These are phyloP conservation scores for Phylloporus arenicola DNA, from an alignment of 768 basidiomycete species.

Conservation along the genomic window DNA sequence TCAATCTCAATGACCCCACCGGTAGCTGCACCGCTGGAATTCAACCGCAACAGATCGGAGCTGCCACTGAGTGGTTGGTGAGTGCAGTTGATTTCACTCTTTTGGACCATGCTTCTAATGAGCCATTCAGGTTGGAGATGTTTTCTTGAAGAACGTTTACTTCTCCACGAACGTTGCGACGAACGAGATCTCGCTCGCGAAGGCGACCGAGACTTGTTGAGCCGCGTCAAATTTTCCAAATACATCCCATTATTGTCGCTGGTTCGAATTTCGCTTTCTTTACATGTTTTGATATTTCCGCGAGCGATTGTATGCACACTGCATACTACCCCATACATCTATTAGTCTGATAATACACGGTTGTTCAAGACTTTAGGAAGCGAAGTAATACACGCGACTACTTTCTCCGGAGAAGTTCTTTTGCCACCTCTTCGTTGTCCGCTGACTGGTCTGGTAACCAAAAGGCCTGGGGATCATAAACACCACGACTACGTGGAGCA, in stretches of 20 bases:
- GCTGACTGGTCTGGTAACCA: constrained; percentile 65
- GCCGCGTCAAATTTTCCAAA: neutral
- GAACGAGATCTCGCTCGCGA: constrained; percentile 57
- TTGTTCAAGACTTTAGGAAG: neutral
- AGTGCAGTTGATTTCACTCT: constrained; percentile 21
- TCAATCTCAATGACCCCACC: constrained; percentile 43
- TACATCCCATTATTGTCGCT: constrained; percentile 1
- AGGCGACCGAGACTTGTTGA: constrained; percentile 36
- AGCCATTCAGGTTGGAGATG: constrained; percentile 49
- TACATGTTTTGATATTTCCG: neutral
- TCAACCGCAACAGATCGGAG: constrained; percentile 54
- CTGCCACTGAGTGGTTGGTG: constrained; percentile 62
- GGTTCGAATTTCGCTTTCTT: constrained; percentile 4
- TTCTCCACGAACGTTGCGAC: constrained; percentile 57
- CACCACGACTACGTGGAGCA: neutral
- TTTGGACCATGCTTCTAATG: neutral
- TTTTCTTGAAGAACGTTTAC: constrained; percentile 75
- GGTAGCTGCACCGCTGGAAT: constrained; percentile 74
- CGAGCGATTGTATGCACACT: neutral
- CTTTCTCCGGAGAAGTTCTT: constrained; percentile 60
- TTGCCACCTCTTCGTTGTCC: constrained; percentile 67
- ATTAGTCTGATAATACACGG: neutral
- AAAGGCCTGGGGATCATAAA: constrained; percentile 44
- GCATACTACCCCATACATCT: neutral
- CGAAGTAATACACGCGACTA: neutral